Evolutionary conservation across 441 rosid species (phyloP).

Genomic region (Croton laevigatus): DNA sequence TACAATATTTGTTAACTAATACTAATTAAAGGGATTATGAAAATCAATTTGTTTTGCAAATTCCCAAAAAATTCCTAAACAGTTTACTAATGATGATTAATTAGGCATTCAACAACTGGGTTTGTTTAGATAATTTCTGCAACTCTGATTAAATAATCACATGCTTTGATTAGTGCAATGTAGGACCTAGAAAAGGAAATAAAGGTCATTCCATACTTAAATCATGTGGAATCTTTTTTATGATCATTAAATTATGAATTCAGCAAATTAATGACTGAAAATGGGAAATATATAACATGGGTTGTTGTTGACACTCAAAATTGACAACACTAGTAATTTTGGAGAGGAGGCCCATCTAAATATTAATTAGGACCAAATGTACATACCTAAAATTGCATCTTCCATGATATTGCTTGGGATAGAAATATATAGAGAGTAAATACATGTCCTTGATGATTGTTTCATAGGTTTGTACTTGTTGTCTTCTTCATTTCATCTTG

Average conservation of each 20-base stretch:
- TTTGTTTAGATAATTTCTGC: background rate
- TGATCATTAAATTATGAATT: background rate
- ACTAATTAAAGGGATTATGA: too few species aligned
- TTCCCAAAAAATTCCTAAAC: too few species aligned
- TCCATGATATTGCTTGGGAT: too few species aligned
- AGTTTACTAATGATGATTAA: too few species aligned
- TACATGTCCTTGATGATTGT: too few species aligned
- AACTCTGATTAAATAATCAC: background rate
- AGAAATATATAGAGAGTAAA: background rate
- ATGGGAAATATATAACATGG: background rate
- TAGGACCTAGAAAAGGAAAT: background rate
- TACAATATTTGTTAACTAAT: too few species aligned
- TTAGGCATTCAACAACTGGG: too few species aligned
- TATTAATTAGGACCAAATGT: conserved; percentile 9
- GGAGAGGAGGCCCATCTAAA: conserved; percentile 3
- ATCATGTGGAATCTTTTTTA: background rate
- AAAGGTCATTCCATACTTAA: background rate
- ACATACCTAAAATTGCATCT: background rate
- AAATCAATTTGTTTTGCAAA: too few species aligned
- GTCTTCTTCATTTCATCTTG: too few species aligned
- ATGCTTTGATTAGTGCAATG: background rate
- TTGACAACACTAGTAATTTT: background rate
- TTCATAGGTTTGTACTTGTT: too few species aligned
- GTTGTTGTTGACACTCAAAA: conserved; percentile 1
- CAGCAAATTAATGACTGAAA: background rate